Conservation (phyloP, 2,329 filamentous ascomycete genomes). For the Amylocarpus encephaloides region DNA sequence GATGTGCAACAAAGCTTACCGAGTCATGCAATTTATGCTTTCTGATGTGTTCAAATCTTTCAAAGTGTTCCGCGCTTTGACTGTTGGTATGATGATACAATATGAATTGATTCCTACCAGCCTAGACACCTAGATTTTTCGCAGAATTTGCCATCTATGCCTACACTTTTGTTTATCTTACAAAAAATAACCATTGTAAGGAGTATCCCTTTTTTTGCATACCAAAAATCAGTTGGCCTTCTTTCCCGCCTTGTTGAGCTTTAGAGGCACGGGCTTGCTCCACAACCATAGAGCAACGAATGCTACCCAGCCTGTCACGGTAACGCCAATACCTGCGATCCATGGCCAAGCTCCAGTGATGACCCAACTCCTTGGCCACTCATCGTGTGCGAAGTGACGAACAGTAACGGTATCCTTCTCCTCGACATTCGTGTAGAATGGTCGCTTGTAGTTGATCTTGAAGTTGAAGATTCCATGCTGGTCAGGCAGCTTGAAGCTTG, state of each 20-base stretch:
- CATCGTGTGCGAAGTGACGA: constrained; percentile 93
- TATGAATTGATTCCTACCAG: not conserved
- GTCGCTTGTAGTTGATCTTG: constrained; percentile 92
- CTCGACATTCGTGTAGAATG: constrained; percentile 81
- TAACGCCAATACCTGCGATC: constrained; percentile 81
- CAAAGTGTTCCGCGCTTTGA: not conserved
- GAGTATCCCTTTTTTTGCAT: not conserved
- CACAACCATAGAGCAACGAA: constrained; percentile 90
- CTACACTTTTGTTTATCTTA: constrained; percentile 28
- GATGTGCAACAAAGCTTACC: too few species aligned
- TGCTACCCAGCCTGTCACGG: constrained; percentile 73
- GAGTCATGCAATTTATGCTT: too few species aligned
- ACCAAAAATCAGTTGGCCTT: constrained; percentile 33
- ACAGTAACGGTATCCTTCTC: constrained; percentile 95
- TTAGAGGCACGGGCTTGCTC: constrained; percentile 47
- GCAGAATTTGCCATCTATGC: constrained; percentile 10
- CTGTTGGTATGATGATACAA: not conserved
- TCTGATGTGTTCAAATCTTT: not conserved
- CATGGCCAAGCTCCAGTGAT: constrained; percentile 93
- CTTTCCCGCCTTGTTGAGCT: constrained; percentile 32
- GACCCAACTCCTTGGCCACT: constrained; percentile 85
- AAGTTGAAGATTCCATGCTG: constrained; percentile 99
- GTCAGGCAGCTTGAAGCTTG: constrained; percentile 78
- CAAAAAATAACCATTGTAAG: constrained; percentile 12
- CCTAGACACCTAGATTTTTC: not conserved